Evolutionary conservation across 768 basidiomycete species (phyloP).

Genomic region (Tylopilus balloui): DNA sequence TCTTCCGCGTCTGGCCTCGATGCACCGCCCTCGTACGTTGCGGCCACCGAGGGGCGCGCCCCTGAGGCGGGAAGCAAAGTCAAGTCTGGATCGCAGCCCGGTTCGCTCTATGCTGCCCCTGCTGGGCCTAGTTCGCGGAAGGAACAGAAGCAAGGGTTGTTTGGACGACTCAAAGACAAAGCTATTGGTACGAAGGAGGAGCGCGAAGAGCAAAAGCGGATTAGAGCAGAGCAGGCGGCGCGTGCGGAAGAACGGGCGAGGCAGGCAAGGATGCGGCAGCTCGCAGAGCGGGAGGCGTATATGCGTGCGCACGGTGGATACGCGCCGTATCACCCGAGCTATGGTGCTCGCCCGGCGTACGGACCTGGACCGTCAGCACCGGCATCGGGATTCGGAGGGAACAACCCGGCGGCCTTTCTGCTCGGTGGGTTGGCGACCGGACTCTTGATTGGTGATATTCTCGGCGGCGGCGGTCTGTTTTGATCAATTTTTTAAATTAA

Average conservation of each 20-base stretch:
- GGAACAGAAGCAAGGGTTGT: conserved; percentile 47
- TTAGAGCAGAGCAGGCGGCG: conserved; percentile 31
- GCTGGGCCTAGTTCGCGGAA: conserved; percentile 1
- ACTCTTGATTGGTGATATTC: conserved; percentile 42
- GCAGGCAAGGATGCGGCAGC: conserved; percentile 17
- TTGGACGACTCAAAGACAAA: conserved; percentile 61
- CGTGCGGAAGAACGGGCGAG: conserved; percentile 19
- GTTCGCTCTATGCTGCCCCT: background rate
- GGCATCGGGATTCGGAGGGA: background rate
- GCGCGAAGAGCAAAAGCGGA: conserved; percentile 41
- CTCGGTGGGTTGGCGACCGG: conserved; percentile 48
- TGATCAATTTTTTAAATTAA: conserved; percentile 21
- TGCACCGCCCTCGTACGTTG: conserved; percentile 29
- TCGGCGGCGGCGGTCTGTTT: conserved; percentile 37
- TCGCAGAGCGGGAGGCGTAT: conserved; percentile 33
- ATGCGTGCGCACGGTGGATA: conserved; percentile 33
- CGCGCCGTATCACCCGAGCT: conserved; percentile 27
- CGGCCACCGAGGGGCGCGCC: conserved; percentile 27
- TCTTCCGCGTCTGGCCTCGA: background rate
- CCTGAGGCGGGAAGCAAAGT: conserved; percentile 15
- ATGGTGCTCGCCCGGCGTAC: conserved; percentile 3
- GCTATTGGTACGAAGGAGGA: conserved; percentile 62
- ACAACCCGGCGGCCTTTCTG: conserved; percentile 20
- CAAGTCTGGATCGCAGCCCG: background rate
- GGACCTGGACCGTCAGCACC: background rate